phyloP scores from a whole-genome alignment of 164 flowering plant species.

The Sedum album region DNA sequence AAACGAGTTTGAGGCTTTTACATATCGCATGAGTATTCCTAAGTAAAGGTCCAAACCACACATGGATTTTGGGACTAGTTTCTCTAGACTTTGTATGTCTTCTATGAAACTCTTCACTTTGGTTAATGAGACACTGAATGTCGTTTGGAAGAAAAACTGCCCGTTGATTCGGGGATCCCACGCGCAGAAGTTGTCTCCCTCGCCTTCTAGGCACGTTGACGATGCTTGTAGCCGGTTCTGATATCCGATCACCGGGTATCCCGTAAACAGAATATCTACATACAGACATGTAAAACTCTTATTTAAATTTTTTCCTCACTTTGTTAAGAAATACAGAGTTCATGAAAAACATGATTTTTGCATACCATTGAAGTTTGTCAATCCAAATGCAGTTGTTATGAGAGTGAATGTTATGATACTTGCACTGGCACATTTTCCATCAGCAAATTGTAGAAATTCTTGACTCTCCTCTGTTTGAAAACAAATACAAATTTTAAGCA shows the following conservation, averaged over 20 bases:
- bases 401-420: conserved; percentile 21
- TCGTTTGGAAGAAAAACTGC: conserved; percentile 50
- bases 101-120: conserved; percentile 41
- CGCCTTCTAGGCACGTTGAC: conserved; percentile 53
- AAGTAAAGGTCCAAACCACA: conserved; percentile 60
- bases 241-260: conserved; percentile 57
- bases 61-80: conserved; percentile 35
- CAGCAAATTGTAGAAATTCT: conserved; percentile 30
- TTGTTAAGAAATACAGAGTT: no score
- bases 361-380: conserved; percentile 41
- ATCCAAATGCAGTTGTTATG: conserved; percentile 19
- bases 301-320: no score
- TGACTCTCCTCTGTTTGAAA: conserved; percentile 39
- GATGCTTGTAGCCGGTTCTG: conserved; percentile 51
- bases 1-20: conserved; percentile 54
- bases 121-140: conserved; percentile 45
- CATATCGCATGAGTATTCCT: conserved; percentile 76
- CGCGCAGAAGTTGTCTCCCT: conserved; percentile 44
- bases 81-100: conserved; percentile 46
- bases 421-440: conserved; percentile 39
- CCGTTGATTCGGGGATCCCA: conserved; percentile 66
- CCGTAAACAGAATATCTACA: conserved; percentile 32
- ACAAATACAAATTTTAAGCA: not conserved
- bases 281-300: not conserved
- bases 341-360: no score